Evolutionary conservation across 768 basidiomycete species (phyloP).

Genomic region (Xanthoconium purpureum): DNA sequence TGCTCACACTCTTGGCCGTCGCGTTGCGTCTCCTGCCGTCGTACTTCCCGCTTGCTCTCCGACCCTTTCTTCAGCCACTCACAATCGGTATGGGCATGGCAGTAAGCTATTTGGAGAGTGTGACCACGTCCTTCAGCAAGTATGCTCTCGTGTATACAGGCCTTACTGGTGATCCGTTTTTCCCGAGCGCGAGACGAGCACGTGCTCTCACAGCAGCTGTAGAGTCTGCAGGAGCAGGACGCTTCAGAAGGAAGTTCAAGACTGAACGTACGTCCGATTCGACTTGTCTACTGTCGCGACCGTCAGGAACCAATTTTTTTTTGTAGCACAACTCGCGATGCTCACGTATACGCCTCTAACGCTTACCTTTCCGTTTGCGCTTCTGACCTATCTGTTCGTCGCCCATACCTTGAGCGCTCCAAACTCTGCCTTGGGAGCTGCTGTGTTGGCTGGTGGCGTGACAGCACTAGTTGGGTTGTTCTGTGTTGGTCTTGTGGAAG

Average conservation of each 20-base stretch:
- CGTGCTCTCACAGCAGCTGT: conserved; percentile 55
- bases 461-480: conserved; percentile 82
- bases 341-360: conserved; percentile 72
- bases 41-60: conserved; percentile 45
- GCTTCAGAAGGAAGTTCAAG: conserved; percentile 47
- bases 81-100: conserved; percentile 36
- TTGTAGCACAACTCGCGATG: conserved; percentile 60
- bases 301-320: conserved; percentile 1
- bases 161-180: conserved; percentile 70
- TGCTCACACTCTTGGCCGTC: conserved; percentile 48
- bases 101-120: conserved; percentile 42
- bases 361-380: conserved; percentile 76
- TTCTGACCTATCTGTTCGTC: conserved; percentile 85
- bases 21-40: conserved; percentile 54
- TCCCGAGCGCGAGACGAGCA: conserved; percentile 53
- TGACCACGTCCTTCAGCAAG: conserved; percentile 53
- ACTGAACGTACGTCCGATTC: conserved; percentile 52
- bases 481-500: conserved; percentile 77
- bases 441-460: conserved; percentile 72
- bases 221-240: conserved; percentile 42
- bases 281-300: neutral
- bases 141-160: conserved; percentile 74
- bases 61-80: conserved; percentile 42
- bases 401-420: conserved; percentile 74
- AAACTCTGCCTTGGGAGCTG: conserved; percentile 68